Base-by-base conservation (phyloP, 371 early-diverging fungal genomes). In the Mucor saturninus region DNA sequence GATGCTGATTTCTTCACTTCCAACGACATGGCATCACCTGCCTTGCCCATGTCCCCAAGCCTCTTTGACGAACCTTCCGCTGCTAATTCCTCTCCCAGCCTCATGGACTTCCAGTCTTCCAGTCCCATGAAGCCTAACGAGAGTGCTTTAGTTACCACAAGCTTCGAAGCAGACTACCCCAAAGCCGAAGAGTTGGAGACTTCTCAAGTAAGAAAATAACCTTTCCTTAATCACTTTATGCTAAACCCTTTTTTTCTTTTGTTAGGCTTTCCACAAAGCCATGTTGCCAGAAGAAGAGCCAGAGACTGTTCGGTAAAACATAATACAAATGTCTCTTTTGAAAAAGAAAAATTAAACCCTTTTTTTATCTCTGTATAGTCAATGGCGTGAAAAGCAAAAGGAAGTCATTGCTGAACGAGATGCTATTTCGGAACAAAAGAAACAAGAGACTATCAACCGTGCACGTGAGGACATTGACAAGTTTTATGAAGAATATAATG, bases 401-500 rank as follows among this genome's bases (percentile, higher is more conserved):
- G 85, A 84, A 45, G 62, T 80, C 1, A 86, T 97, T 55, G 86
- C 82, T 21, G 88, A 90, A 64, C 89, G 97, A 51, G 98, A 97
- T 72, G 83, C 84, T 21, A 75, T 71, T 35, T 80, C 91, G 3
- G 78, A 82, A 57, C 71, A 66, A 5, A 91, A 89, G 66, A 91
- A 92, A 68, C 84, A 86, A 64, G 89, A 89, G 54, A 86, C 82
- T 1, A 75, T 94, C 13, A 75, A 82, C 6, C 73, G 84, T 43
- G 97, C 97, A 3, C 89, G 90, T 65, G 91, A 88, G 51, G 86
- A 88, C 5, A 88, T 97, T 61, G 96, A 97, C 68, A 85, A 89
- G 53, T 96, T 96, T 76, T 97, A 97, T 69, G 95, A 94, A 60
- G 96, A 96, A 46, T 97, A 96, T 71, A 95, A 95, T 65, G 91